A percentile compares a stretch with the other conserved stretches of the same genome.
Evolutionary conservation across 1,139 yeast genomes (phyloP).

Genomic region (Yamadazyma sp.): DNA sequence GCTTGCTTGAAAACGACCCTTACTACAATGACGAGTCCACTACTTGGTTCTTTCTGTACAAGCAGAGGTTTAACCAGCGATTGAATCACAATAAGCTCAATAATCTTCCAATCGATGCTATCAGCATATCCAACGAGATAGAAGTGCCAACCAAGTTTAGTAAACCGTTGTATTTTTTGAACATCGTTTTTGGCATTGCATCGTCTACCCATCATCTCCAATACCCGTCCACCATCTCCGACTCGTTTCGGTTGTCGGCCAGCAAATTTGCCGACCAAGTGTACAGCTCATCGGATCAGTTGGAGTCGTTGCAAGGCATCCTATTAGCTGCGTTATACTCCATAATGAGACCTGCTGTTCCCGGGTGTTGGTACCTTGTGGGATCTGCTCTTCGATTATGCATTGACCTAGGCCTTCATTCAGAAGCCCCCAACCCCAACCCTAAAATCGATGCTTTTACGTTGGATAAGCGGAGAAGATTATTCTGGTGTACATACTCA

Average conservation of each 20-base stretch:
- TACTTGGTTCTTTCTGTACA: conserved; percentile 49
- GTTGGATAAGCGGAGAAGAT: conserved; percentile 68
- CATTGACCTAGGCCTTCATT: conserved; percentile 81
- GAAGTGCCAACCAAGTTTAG: conserved; percentile 47
- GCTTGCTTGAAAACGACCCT: conserved; percentile 10
- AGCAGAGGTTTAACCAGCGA: conserved; percentile 26
- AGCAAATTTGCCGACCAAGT: conserved; percentile 59
- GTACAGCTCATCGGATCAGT: conserved; percentile 55
- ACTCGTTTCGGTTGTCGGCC: conserved; percentile 73
- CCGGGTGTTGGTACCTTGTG: conserved; percentile 90
- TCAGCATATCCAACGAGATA: conserved; percentile 34
- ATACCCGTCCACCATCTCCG: conserved; percentile 67
- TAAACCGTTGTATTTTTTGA: conserved; percentile 57
- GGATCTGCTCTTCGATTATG: conserved; percentile 80
- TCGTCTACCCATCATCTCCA: conserved; percentile 72
- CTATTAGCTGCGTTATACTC: conserved; percentile 69
- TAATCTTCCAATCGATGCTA: conserved; percentile 23
- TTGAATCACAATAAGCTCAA: conserved; percentile 13
- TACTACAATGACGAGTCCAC: conserved; percentile 24
- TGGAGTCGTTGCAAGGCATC: conserved; percentile 74
- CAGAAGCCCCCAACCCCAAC: conserved; percentile 38
- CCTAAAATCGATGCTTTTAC: conserved; percentile 51
- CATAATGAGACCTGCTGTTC: conserved; percentile 71
- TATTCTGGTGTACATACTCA: conserved; percentile 89
- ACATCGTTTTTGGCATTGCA: conserved; percentile 78